Evolutionary conservation across 2,329 filamentous ascomycete genomes (phyloP), one percentile per base, ranked within the genome.

Genomic region (Botrytis squamosa): DNA sequence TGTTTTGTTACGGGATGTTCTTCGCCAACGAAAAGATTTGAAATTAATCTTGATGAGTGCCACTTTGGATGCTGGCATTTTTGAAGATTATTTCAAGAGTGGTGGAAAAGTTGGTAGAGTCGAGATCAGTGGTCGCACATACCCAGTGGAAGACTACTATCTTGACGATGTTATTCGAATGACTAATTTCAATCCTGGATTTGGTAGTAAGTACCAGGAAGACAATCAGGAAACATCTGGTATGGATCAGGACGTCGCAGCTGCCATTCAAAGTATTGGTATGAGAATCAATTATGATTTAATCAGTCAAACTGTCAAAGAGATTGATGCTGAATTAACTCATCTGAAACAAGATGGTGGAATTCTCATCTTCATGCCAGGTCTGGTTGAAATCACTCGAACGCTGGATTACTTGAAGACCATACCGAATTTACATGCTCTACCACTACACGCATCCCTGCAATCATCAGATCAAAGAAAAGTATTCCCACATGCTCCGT

Each of bases 41-140:
- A 97, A 95, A 82, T 88, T 98, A 59, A 90, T 99, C 20, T 86
- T 99, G 52, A 99, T 99, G 96, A 97, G 94, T 82, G 95, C 95
- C 2, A 99, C 95, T 0, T 88, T 98, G 4, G 95, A 99, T 82
- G 94, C 95, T 1, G 88, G 90, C 0, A 90, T 94, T 0, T 98
- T 98, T 82, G 90, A 90, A 77, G 85, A 89, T 73, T 98, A 98
- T 82, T 98, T 98, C 83, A 89, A 87, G 9, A 88, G 88, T 1
- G 88, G 90, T 70, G 88, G 88, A 20, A 87, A 86, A 7, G 95
- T 98, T 44, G 94, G 93, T 12, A 85, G 90, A 74, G 92, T 98
- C 16, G 92, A 97, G 81, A 98, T 98, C 77, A 88, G 92, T 67
- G 95, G 96, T 1, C 88, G 95, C 73, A 98, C 95, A 7, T 95